Percentiles rank a stretch among this genome's conserved stretches.
phyloP scores from a whole-genome alignment of 2,329 filamentous ascomycete species.

The Davidsoniella eucalypti region DNA sequence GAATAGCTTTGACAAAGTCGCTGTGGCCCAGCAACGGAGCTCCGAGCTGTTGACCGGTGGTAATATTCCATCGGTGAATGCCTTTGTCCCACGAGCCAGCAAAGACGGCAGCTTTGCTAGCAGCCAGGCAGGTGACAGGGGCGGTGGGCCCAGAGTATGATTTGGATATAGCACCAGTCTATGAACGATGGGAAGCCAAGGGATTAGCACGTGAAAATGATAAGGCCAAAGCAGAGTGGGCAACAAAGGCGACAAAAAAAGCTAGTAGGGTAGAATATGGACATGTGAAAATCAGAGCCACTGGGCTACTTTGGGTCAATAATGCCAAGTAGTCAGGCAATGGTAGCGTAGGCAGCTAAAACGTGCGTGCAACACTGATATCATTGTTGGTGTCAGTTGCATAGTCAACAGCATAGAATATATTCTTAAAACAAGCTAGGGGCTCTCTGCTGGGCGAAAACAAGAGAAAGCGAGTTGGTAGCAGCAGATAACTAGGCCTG shows the following conservation, averaged over 20 bases:
- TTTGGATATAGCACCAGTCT: constrained; percentile 11
- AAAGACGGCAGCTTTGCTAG: constrained; percentile 51
- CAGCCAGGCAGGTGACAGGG: constrained; percentile 62
- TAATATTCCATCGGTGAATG: constrained; percentile 69
- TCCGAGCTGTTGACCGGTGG: constrained; percentile 31
- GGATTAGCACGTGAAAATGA: background rate
- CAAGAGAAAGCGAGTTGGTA: no score
- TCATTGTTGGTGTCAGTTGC: no score
- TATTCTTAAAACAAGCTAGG: no score
- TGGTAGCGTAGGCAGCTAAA: no score
- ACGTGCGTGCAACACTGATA: no score
- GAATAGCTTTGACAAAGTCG: constrained; percentile 80
- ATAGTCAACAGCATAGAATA: no score
- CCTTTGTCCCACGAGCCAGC: constrained; percentile 91
- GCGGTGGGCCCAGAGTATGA: constrained; percentile 59
- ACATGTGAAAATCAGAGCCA: background rate
- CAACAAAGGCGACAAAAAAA: background rate
- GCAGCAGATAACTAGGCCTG: no score
- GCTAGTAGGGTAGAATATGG: background rate
- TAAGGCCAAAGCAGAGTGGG: background rate
- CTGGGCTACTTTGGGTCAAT: no score
- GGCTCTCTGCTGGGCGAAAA: no score
- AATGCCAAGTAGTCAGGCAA: no score
- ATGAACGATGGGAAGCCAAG: background rate
- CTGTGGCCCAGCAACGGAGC: constrained; percentile 57